A percentile compares a stretch with the other conserved stretches of the same genome.
phyloP scores from a whole-genome alignment of 441 rosid genomes.

The Adansonia rubrostipa region DNA sequence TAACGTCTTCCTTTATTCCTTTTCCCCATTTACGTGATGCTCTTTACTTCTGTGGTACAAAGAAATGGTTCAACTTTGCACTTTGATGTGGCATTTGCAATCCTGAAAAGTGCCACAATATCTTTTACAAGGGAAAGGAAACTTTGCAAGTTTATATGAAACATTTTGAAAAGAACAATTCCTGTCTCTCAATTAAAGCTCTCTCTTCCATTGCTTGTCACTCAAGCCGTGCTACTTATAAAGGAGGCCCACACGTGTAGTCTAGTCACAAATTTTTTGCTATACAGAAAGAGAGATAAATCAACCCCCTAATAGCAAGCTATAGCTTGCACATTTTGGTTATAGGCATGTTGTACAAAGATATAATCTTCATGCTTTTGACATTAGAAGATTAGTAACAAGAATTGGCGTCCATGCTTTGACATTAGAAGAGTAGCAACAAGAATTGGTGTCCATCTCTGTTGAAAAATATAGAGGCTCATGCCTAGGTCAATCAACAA shows the following conservation, averaged over 20 bases:
- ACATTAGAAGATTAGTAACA: slow-evolving; percentile 7
- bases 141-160: neutral
- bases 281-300: neutral
- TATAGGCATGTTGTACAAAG: slow-evolving; percentile 1
- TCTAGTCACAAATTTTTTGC: neutral
- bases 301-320: neutral
- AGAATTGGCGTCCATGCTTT: slow-evolving; percentile 17
- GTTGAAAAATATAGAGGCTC: slow-evolving; percentile 34
- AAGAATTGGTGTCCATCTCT: slow-evolving; percentile 15
- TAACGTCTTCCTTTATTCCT: slow-evolving; percentile 15
- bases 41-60: slow-evolving; percentile 28
- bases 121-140: neutral
- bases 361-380: slow-evolving; percentile 18
- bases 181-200: slow-evolving; percentile 13
- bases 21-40: slow-evolving; percentile 5
- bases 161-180: neutral
- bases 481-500: slow-evolving; percentile 17
- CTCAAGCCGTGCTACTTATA: neutral
- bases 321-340: slow-evolving; percentile 36
- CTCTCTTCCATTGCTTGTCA: neutral
- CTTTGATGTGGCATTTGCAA: neutral
- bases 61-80: slow-evolving; percentile 14
- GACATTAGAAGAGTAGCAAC: slow-evolving; percentile 3
- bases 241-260: neutral
- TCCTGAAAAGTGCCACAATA: neutral